Evolutionary conservation across 2,329 filamentous ascomycete genomes (phyloP), one percentile per base, ranked within the genome.

Genomic region (Verticillium dahliae): DNA sequence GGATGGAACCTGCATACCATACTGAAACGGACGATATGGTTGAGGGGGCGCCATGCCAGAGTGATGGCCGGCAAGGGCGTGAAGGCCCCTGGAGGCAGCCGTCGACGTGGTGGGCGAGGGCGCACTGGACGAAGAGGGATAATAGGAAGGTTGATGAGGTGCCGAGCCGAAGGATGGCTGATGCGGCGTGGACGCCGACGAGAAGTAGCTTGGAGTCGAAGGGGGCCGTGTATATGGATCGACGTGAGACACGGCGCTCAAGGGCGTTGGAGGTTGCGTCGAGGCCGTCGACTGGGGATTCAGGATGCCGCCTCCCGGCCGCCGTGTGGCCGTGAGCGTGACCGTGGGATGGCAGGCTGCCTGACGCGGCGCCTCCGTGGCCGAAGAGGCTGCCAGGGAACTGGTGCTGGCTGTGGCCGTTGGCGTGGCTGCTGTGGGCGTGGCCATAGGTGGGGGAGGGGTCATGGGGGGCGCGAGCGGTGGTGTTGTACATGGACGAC

Each of bases 131-230:
- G 81, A 80, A 3, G 84, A 80, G 59, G 82, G 71, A 52, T 82
- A 82, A 62, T 34, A 50, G 38, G 37, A 45, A 9, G 57, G 38
- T 39, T 59, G 58, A 38, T 59, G 45, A 18, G 58, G 45, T 31
- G 41, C 13, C 14, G 57, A 10, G 45, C 45, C 45, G 9, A 27
- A 52, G 45, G 45, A 22, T n/a, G 45, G 9, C 18, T 52, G 45
- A 11, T 56, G 54, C 18, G 57, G 14, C 14, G 79, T 77, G 2
- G 78, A 76, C 2, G 82, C 74, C 5, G 80, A 72, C 73, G 87
- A 65, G 65, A 89, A 90, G 71, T 90, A 90, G 63, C 77, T 78
- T 64, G 85, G 78, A 61, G 85, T 84, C 67, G 85, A 80, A 62
- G 85, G 79, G 33, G 84, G 80, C 63, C 87, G 73, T 57, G 76